Evolutionary conservation across 139 green algal species (phyloP).

Genomic region (Spirogloea muscicola): DNA sequence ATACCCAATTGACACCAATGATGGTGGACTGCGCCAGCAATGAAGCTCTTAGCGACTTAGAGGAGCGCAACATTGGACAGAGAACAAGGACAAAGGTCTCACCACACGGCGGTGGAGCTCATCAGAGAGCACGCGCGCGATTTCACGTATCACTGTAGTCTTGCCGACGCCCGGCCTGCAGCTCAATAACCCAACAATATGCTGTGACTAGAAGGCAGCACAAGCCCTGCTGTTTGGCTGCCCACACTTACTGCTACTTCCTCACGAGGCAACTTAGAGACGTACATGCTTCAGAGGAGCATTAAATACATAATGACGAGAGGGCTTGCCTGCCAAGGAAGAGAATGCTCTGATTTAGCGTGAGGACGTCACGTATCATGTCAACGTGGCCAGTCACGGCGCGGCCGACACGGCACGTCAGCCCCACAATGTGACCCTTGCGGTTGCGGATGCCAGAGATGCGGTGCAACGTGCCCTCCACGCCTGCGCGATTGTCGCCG

Average conservation of each 20-base stretch:
- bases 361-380: slow-evolving; percentile 88
- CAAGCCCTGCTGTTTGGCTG: not conserved
- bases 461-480: slow-evolving; percentile 72
- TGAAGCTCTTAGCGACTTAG: no score
- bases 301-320: not conserved
- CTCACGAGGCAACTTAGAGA: not conserved
- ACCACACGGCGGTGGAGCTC: slow-evolving; percentile 73
- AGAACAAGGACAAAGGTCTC: no score
- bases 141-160: slow-evolving; percentile 82
- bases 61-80: no score
- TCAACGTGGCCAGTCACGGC: slow-evolving; percentile 87
- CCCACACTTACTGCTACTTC: not conserved
- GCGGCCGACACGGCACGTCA: slow-evolving; percentile 92
- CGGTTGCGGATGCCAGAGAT: slow-evolving; percentile 84
- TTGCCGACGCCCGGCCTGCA: slow-evolving; percentile 59
- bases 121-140: slow-evolving; percentile 75
- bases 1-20: no score
- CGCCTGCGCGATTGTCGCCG: slow-evolving; percentile 75
- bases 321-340: slow-evolving; percentile 43
- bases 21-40: no score
- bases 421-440: slow-evolving; percentile 76
- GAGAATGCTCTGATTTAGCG: slow-evolving; percentile 38
- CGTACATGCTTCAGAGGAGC: not conserved
- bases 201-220: not conserved
- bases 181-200: not conserved